Percentiles rank a stretch among this genome's conserved stretches.
phyloP scores from a whole-genome alignment of 805 yeast species.

The Saturnispora sanitii region DNA sequence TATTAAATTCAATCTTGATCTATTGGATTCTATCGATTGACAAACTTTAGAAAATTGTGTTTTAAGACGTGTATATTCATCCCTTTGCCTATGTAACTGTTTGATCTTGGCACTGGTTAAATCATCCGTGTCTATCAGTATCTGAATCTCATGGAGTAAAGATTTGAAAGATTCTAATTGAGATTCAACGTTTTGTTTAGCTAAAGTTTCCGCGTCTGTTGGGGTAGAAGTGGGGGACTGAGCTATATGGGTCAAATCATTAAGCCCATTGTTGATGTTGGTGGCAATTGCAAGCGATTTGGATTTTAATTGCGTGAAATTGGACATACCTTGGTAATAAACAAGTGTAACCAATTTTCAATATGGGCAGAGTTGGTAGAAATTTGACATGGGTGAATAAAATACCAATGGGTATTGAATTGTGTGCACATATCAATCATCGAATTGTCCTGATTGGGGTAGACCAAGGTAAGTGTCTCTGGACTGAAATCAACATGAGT shows the following conservation, averaged over 20 bases:
- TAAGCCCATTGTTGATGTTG: conserved; percentile 31
- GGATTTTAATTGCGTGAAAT: conserved; percentile 54
- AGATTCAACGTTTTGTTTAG: conserved; percentile 40
- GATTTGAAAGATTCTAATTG: conserved; percentile 44
- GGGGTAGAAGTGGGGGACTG: conserved; percentile 25
- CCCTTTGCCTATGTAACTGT: conserved; percentile 77
- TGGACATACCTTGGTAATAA: conserved; percentile 1
- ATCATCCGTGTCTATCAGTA: conserved; percentile 37
- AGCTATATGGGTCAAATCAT: background rate
- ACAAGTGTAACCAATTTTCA: conserved; percentile 4
- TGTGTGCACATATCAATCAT: conserved; percentile 4
- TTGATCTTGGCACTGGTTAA: conserved; percentile 61
- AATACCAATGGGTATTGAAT: conserved; percentile 7
- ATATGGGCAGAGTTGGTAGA: background rate
- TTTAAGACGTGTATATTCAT: conserved; percentile 61
- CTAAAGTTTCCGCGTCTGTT: conserved; percentile 20
- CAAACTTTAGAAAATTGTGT: conserved; percentile 48
- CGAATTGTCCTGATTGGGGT: background rate
- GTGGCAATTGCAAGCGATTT: conserved; percentile 61
- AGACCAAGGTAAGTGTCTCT: background rate
- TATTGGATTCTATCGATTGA: conserved; percentile 43
- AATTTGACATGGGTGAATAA: conserved; percentile 17
- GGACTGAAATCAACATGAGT: background rate
- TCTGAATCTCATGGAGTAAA: conserved; percentile 37
- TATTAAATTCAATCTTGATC: conserved; percentile 65